These are phyloP conservation scores for Zangia roseola DNA, from an alignment of 768 basidiomycete genomes.

Conservation along the genomic window DNA sequence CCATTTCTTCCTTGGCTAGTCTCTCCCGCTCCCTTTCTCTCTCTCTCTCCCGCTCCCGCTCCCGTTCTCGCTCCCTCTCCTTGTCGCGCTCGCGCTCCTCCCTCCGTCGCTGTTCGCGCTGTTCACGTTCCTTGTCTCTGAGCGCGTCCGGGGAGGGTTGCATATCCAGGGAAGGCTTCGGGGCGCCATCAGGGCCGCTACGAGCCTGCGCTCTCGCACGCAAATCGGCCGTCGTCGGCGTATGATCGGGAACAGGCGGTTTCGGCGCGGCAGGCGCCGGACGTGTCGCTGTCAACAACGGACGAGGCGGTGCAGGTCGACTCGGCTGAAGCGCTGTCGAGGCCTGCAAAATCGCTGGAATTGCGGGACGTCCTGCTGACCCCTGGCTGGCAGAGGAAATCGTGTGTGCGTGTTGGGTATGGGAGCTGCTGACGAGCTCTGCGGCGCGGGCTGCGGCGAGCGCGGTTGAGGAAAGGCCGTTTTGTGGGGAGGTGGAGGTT, in stretches of 20 bases:
- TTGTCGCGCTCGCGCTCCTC: constrained; percentile 35
- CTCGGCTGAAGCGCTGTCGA: constrained; percentile 49
- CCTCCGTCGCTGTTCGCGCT: constrained; percentile 39
- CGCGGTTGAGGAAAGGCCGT: constrained; percentile 42
- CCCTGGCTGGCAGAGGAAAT: constrained; percentile 36
- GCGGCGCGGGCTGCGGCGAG: constrained; percentile 58
- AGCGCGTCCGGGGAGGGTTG: constrained; percentile 41
- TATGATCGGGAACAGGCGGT: constrained; percentile 43
- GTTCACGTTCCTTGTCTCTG: constrained; percentile 38
- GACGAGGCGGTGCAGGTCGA: constrained; percentile 69
- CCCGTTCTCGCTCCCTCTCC: constrained; percentile 37
- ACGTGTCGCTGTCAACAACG: constrained; percentile 53
- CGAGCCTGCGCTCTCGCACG: constrained; percentile 62
- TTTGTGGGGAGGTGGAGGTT: constrained; percentile 28
- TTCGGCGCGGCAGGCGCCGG: constrained; percentile 53
- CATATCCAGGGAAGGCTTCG: constrained; percentile 33
- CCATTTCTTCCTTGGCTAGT: constrained; percentile 31
- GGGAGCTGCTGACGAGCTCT: constrained; percentile 58
- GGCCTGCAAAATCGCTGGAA: constrained; percentile 24
- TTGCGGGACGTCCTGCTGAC: constrained; percentile 24
- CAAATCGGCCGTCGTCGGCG: constrained; percentile 64
- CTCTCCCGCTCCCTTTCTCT: constrained; percentile 20
- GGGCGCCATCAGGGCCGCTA: constrained; percentile 40
- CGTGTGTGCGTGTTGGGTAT: constrained; percentile 39
- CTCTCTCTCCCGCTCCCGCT: constrained; percentile 31